A percentile compares a stretch with the other conserved stretches of the same genome.
phyloP scores from a whole-genome alignment of 2,329 filamentous ascomycete species.

The Elsinoe necatrix region DNA sequence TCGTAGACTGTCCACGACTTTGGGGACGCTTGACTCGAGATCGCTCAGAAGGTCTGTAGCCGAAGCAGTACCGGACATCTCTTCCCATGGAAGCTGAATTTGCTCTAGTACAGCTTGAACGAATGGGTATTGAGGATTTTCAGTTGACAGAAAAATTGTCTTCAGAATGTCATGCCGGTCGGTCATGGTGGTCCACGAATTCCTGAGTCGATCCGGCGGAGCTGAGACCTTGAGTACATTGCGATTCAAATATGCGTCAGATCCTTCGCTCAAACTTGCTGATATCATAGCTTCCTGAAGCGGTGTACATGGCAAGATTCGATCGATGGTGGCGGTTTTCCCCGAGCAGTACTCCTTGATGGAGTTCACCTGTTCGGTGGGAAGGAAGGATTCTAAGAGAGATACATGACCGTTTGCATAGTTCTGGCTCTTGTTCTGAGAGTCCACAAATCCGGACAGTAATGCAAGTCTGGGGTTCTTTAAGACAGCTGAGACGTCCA shows the following conservation, averaged over 20 bases:
- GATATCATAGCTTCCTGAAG: slow-evolving; percentile 83
- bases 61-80: slow-evolving; percentile 22
- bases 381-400: slow-evolving; percentile 13
- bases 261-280: slow-evolving; percentile 37
- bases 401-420: slow-evolving; percentile 1
- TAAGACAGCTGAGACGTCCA: slow-evolving; percentile 64
- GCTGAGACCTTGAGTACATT: slow-evolving; percentile 54
- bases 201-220: slow-evolving; percentile 43
- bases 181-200: slow-evolving; percentile 56
- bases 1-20: not conserved
- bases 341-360: slow-evolving; percentile 16
- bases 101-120: slow-evolving; percentile 60
- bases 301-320: slow-evolving; percentile 71
- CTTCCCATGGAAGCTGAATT: slow-evolving; percentile 37
- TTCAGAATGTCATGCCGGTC: slow-evolving; percentile 66
- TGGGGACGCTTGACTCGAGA: not conserved
- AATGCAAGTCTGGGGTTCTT: slow-evolving; percentile 57
- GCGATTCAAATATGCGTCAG: slow-evolving; percentile 61
- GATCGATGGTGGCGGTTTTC: slow-evolving; percentile 36
- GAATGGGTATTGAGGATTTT: slow-evolving; percentile 53
- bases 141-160: slow-evolving; percentile 64
- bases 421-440: slow-evolving; percentile 16
- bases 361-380: not conserved
- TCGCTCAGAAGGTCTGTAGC: not conserved
- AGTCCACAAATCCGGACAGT: slow-evolving; percentile 40